Evolutionary conservation across 2,329 filamentous ascomycete species (phyloP).

Genomic region (Spiromastix sp.): DNA sequence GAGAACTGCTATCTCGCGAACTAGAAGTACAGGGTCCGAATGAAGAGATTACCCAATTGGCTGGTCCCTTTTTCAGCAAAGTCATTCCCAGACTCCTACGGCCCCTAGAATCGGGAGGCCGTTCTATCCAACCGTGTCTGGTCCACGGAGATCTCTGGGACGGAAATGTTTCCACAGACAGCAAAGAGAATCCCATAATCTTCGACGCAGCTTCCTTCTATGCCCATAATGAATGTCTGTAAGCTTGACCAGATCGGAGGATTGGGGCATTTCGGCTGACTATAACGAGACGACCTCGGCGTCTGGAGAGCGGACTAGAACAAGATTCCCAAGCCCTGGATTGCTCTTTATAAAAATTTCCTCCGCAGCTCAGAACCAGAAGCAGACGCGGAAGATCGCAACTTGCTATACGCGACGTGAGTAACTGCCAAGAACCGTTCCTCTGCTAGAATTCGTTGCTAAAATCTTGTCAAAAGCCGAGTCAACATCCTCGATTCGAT

Average conservation of each 20-base stretch:
- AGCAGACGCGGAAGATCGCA: not conserved
- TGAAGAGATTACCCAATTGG: constrained; percentile 16
- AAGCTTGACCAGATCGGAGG: constrained; percentile 1
- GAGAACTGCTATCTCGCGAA: constrained; percentile 22
- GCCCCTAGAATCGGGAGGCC: constrained; percentile 32
- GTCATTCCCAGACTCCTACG: constrained; percentile 38
- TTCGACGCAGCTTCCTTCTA: constrained; percentile 31
- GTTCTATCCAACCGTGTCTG: constrained; percentile 32
- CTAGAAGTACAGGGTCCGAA: constrained; percentile 8
- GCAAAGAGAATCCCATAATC: constrained; percentile 11
- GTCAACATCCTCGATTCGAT: not conserved
- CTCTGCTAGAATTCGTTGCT: not conserved
- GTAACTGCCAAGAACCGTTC: not conserved
- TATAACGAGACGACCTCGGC: not conserved
- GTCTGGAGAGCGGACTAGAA: not conserved
- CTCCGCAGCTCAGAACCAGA: not conserved
- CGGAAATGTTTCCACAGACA: constrained; percentile 20
- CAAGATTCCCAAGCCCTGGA: not conserved
- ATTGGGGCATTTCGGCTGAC: not conserved
- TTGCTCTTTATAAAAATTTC: not conserved
- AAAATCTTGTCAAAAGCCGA: not conserved
- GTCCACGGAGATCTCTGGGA: constrained; percentile 38
- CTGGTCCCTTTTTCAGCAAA: constrained; percentile 24
- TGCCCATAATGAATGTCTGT: constrained; percentile 33
- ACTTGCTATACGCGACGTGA: not conserved